Evolutionary conservation across 306 rosid species (phyloP), one percentile per base, ranked within the genome.

Genomic region (Carpinus fangiana): DNA sequence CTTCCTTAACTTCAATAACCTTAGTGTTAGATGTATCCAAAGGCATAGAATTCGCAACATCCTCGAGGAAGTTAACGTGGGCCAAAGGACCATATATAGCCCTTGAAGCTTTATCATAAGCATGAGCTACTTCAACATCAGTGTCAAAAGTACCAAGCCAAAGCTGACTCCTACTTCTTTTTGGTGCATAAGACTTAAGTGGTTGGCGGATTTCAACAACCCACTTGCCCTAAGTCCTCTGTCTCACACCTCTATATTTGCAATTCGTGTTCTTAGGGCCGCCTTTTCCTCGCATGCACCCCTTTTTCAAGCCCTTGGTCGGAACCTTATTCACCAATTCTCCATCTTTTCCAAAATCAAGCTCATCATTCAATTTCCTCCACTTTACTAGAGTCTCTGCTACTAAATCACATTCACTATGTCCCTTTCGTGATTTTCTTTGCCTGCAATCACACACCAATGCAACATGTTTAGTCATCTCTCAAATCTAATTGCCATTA

Each of bases 181-280:
- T 77, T 23, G 51, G 67, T 45, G 36, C 80, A 61, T 31, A 75
- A 34, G 64, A 73, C 7, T 70, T 71, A 57, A 78, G 84, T 0
- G 98, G 99, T 73, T 91, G 94, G 0, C 98, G 85, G 64, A 95
- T 95, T 72, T 95, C 99, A 18, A 97, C 90, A 1, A 95, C 99
- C 98, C 99, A 95, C 46, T 91, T 95, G 1, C 99, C 98, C 98
- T 97, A 91, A 84, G 89, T 90, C 87, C 99, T 91, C 80, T 92
- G 98, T 36, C 99, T 82, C 57, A 93, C 98, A 12, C 99, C 99
- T 83, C 99, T 88, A 72, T 78, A 95, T 20, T 77, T 84, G 79
- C 85, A 90, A 48, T 77, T 86, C 1, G 91, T 88, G 74, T 95
- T 95, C 75, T 95, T 86, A n/a, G 99, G 97, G 18, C 99, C 98